Evolutionary conservation across 2,329 filamentous ascomycete species (phyloP).

Genomic region (Diaporthe destruens): DNA sequence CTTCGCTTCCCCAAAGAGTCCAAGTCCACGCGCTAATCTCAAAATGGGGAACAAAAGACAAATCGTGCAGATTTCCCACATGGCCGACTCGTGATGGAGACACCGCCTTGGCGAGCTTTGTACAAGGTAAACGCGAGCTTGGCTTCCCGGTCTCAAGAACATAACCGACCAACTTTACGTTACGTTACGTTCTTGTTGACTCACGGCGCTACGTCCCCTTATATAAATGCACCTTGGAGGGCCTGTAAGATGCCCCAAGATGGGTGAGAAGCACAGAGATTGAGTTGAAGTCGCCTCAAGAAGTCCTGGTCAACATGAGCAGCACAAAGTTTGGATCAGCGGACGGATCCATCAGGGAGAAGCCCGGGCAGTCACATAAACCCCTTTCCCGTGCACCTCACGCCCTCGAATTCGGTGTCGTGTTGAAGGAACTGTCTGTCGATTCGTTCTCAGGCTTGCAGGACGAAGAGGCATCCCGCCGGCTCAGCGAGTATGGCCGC

Average conservation of each 20-base stretch:
- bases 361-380: not conserved
- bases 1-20: not conserved
- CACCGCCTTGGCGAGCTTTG: not conserved
- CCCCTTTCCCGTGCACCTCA: not conserved
- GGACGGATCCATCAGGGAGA: not conserved
- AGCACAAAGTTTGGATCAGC: not conserved
- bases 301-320: not conserved
- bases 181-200: not conserved
- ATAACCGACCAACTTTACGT: not conserved
- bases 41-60: not conserved
- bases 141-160: not conserved
- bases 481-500: not conserved
- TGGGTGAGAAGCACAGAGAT: not conserved
- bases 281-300: not conserved
- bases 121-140: not conserved
- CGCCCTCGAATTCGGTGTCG: not conserved
- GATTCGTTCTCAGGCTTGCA: not conserved
- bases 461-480: not conserved
- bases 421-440: not conserved
- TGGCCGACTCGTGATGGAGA: not conserved
- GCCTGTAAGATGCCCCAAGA: not conserved
- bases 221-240: not conserved
- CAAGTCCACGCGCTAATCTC: not conserved
- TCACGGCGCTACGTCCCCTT: not conserved
- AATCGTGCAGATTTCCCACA: not conserved